phyloP scores from a whole-genome alignment of 2,329 filamentous ascomycete genomes.

The Paracorniculantispora psalliotae region DNA sequence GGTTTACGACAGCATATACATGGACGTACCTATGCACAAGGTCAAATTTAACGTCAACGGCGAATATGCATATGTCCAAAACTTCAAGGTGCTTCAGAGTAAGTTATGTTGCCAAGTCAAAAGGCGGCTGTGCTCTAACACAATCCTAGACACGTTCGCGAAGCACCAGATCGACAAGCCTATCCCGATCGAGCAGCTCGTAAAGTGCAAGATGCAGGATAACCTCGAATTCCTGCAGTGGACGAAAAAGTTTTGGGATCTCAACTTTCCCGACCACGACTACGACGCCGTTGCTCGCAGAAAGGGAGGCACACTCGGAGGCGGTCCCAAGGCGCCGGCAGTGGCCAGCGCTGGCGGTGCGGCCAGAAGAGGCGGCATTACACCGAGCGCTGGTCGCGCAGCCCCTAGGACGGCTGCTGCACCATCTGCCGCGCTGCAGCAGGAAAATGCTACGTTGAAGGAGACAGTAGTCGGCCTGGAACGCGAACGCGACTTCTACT shows the following conservation, averaged over 20 bases:
- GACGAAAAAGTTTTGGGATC: slow-evolving; percentile 95
- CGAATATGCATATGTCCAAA: slow-evolving; percentile 96
- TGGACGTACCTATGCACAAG: slow-evolving; percentile 87
- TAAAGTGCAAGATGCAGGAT: slow-evolving; percentile 99
- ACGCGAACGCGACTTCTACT: slow-evolving; percentile 97
- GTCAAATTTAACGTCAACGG: slow-evolving; percentile 98
- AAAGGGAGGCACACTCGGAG: slow-evolving; percentile 66
- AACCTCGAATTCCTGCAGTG: slow-evolving; percentile 99
- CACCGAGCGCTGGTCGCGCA: slow-evolving; percentile 51
- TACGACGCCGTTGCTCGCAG: slow-evolving; percentile 86
- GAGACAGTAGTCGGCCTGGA: slow-evolving; percentile 93
- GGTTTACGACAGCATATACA: slow-evolving; percentile 96
- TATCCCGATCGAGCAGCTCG: slow-evolving; percentile 79
- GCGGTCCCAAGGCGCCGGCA: slow-evolving; percentile 41
- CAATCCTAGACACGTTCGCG: slow-evolving; percentile 64
- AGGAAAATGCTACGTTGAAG: slow-evolving; percentile 85
- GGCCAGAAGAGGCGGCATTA: slow-evolving; percentile 52
- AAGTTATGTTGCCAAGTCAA: slow-evolving; percentile 29
- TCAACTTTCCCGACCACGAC: slow-evolving; percentile 94
- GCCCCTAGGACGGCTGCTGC: slow-evolving; percentile 47
- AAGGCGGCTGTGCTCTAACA: slow-evolving; percentile 8
- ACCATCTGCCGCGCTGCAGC: slow-evolving; percentile 66
- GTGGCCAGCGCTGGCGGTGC: slow-evolving; percentile 47
- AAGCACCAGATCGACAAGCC: slow-evolving; percentile 86
- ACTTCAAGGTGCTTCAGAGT: slow-evolving; percentile 98